phyloP scores from a whole-genome alignment of 1,284 basidiomycete genomes.

The Marasmius tenuissimus region DNA sequence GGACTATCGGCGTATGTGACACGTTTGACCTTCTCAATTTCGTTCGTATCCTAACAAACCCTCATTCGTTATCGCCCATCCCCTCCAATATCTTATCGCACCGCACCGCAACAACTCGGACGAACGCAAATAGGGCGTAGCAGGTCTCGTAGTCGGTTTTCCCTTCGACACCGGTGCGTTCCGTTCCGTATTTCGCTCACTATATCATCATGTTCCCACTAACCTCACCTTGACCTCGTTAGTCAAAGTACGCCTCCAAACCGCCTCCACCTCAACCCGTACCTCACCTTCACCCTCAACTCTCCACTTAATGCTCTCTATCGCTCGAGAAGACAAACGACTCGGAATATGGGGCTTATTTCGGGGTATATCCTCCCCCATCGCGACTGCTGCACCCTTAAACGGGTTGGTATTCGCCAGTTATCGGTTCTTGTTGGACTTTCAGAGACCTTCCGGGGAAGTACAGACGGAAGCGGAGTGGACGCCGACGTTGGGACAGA shows the following conservation, averaged over 20 bases:
- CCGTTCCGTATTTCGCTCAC: neutral
- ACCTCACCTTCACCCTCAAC: conserved; percentile 40
- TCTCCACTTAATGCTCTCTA: conserved; percentile 60
- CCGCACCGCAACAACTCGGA: neutral
- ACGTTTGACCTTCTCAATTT: neutral
- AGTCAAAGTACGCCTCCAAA: conserved; percentile 80
- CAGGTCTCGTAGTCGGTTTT: conserved; percentile 64
- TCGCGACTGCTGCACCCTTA: conserved; percentile 69
- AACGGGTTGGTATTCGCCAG: conserved; percentile 77
- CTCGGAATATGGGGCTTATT: conserved; percentile 58
- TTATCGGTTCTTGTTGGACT: conserved; percentile 68
- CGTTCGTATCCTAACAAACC: neutral
- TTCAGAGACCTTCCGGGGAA: conserved; percentile 24
- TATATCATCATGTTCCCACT: neutral
- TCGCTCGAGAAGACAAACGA: conserved; percentile 57
- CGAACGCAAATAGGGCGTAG: conserved; percentile 46
- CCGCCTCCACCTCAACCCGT: conserved; percentile 44
- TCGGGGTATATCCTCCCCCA: conserved; percentile 71
- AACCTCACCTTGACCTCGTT: neutral
- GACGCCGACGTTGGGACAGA: conserved; percentile 63
- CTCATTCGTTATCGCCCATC: neutral
- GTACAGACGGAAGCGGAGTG: conserved; percentile 27
- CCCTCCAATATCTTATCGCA: neutral
- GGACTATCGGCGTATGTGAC: conserved; percentile 57
- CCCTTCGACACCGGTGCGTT: conserved; percentile 72